Conservation (phyloP, 805 yeast species). For the Monosporozyma aquatica region DNA sequence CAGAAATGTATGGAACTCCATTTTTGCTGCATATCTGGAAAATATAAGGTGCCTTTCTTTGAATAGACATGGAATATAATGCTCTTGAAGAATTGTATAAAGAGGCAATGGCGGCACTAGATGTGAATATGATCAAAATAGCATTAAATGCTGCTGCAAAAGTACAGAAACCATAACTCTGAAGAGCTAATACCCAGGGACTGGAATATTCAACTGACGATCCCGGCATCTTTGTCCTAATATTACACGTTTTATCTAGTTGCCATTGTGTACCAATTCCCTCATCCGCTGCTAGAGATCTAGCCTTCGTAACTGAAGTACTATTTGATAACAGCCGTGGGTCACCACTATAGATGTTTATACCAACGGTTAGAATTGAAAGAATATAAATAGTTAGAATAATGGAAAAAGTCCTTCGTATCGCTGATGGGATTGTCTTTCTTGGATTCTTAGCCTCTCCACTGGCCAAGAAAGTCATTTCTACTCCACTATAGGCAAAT, state of each 20-base stretch:
- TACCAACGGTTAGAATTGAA: constrained; percentile 58
- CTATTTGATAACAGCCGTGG: constrained; percentile 56
- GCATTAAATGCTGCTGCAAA: constrained; percentile 46
- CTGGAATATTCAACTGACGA: constrained; percentile 40
- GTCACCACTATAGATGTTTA: constrained; percentile 71
- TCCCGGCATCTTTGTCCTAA: constrained; percentile 47
- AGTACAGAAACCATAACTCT: constrained; percentile 42
- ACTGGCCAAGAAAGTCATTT: constrained; percentile 73
- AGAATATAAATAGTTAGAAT: constrained; percentile 56
- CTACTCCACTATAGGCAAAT: constrained; percentile 75
- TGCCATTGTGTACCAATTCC: constrained; percentile 39
- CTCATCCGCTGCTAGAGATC: constrained; percentile 10
- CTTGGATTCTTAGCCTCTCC: constrained; percentile 82
- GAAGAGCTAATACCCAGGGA: constrained; percentile 50
- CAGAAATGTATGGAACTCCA: constrained; percentile 71
- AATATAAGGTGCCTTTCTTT: constrained; percentile 51
- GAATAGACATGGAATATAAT: constrained; percentile 43
- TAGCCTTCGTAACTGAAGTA: constrained; percentile 9
- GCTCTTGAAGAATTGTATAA: constrained; percentile 55
- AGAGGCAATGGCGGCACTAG: constrained; percentile 50
- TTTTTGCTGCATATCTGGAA: constrained; percentile 49
- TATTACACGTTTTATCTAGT: constrained; percentile 55
- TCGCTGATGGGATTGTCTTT: constrained; percentile 66
- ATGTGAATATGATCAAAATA: constrained; percentile 44
- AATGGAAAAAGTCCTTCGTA: constrained; percentile 65